Base-by-base conservation (phyloP, 2,329 filamentous ascomycete species). In the Pseudogymnoascus sp. region DNA sequence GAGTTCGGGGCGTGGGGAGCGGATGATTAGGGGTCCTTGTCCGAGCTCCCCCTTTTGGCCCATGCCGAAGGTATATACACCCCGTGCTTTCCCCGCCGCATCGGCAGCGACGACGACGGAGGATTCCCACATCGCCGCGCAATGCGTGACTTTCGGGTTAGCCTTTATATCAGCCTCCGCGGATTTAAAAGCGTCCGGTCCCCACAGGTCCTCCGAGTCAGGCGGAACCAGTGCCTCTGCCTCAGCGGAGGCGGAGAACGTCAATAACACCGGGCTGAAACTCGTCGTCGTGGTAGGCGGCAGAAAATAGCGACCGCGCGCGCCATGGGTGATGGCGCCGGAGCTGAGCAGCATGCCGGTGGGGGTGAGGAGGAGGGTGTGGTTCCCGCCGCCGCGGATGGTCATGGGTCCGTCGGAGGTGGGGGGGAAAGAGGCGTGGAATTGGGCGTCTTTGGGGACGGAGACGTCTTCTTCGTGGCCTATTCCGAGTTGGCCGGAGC, bases 41-140 rank as follows among this genome's bases (percentile, higher is more conserved):
- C 89, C 90, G 1, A 95, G 77, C 73, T 93, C 90, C 4, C 90
- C 90, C 73, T 88, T 90, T 28, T 77, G 75, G 0, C 89, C 88
- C 1, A 79, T 76, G 0, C 92, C 92, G 63, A 86, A 84, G 42
- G 79, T 84, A 70, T 84, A 89, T 4, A 93, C 74, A 64, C 71
- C 76, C 5, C 77, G 82, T 28, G 75, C 76, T 62, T 72, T 76
- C 1, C 76, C 78, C 4, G 77, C 64, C 1, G 69, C 69, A 66
- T 85, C 80, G 21, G 75, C 74, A 5, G 78, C 72, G 2, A 88
- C 82, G 42, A 91, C 75, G 18, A 90, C 78, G 0, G 88, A 89
- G 5, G 87, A 86, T 68, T 89, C 87, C 92, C 92, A 96, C 0
- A 89, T 91, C 3, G 91, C 90, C 6, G 89, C 85, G 59, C 89